Percentiles rank a stretch among this genome's conserved stretches.
These are phyloP conservation scores for Nyssa sinensis DNA, from an alignment of 148 eudicot genomes.

Conservation along the genomic window DNA sequence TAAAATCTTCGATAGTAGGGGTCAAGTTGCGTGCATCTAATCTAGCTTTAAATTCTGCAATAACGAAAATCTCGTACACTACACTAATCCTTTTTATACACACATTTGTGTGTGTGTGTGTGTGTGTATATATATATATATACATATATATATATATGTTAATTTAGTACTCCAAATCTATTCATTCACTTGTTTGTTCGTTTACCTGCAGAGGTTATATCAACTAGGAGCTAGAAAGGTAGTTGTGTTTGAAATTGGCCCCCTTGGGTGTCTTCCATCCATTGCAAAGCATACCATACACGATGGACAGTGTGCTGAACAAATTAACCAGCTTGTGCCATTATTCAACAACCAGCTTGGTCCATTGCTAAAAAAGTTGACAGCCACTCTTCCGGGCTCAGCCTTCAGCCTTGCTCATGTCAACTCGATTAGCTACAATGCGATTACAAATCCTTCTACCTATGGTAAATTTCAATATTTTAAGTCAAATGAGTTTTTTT, in stretches of 20 bases:
- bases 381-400: conserved; percentile 43
- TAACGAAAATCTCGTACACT: too few relatives aligned
- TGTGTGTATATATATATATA: too few relatives aligned
- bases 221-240: conserved; percentile 66
- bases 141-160: too few relatives aligned
- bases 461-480: conserved; percentile 41
- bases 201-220: too few relatives aligned
- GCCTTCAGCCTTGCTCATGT: conserved; percentile 42
- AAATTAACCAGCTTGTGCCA: conserved; percentile 32
- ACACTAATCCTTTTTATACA: too few relatives aligned
- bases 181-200: too few relatives aligned
- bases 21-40: too few relatives aligned
- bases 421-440: conserved; percentile 48
- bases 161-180: too few relatives aligned
- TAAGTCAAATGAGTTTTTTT: too few relatives aligned
- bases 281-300: conserved; percentile 19
- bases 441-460: conserved; percentile 39
- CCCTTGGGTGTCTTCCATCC: conserved; percentile 67
- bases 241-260: conserved; percentile 53
- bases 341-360: conserved; percentile 46
- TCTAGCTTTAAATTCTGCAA: too few relatives aligned
- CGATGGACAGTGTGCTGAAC: conserved; percentile 46
- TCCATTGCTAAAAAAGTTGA: conserved; percentile 36
- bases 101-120: too few relatives aligned
- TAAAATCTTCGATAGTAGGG: too few relatives aligned